A percentile compares a stretch with the other conserved stretches of the same genome.
phyloP scores from a whole-genome alignment of 176 grass and related monocot species.

The Saccharum spontaneum region DNA sequence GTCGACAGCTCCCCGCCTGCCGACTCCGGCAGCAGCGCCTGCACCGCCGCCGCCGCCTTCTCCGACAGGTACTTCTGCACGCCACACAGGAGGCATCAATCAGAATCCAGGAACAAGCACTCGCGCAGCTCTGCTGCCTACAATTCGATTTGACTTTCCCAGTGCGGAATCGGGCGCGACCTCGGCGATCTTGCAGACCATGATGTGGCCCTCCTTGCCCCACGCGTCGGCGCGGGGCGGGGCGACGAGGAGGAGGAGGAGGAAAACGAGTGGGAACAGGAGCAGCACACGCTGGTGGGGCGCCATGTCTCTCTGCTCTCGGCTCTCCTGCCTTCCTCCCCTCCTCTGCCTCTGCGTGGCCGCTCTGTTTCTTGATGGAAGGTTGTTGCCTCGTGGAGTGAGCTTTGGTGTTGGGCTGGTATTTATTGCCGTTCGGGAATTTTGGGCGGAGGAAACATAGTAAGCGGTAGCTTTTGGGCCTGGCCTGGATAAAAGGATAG shows the following conservation, averaged over 20 bases:
- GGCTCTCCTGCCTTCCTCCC: neutral
- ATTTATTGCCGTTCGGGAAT: neutral
- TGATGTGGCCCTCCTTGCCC: constrained; percentile 96
- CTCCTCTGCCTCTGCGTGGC: neutral
- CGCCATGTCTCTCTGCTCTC: neutral
- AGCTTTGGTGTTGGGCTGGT: constrained; percentile 3
- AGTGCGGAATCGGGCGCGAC: constrained; percentile 15
- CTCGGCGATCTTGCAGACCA: constrained; percentile 94
- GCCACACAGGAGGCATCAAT: neutral
- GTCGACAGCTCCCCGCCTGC: constrained; percentile 73
- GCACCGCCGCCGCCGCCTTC: constrained; percentile 59
- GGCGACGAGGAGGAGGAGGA: constrained; percentile 41
- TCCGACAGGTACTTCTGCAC: constrained; percentile 65
- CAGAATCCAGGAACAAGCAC: neutral
- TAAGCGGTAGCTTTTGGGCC: neutral
- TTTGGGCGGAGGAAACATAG: neutral
- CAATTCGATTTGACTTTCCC: neutral
- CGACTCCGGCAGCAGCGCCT: constrained; percentile 62
- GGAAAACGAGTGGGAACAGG: constrained; percentile 20
- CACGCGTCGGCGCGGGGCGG: constrained; percentile 47
- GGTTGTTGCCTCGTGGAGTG: neutral
- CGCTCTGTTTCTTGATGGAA: neutral
- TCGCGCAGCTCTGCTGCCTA: neutral
- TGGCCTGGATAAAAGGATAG: neutral
- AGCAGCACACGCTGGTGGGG: constrained; percentile 4